Evolutionary conservation across 2,329 filamentous ascomycete species (phyloP).

Genomic region (Dendrostoma leiphaemia): DNA sequence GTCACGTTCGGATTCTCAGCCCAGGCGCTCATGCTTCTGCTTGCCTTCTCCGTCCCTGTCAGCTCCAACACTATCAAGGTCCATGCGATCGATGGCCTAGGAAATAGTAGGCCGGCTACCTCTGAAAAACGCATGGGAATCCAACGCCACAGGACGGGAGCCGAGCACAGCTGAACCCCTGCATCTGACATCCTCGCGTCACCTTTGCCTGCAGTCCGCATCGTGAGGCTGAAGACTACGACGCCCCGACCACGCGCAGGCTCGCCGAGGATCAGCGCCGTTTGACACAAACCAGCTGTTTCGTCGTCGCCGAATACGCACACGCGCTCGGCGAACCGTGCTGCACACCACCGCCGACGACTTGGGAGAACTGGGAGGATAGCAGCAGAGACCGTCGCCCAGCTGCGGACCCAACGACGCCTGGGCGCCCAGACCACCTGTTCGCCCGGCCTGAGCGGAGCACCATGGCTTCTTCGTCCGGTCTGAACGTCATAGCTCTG

Average conservation of each 20-base stretch:
- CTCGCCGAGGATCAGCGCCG: neutral
- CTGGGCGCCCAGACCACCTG: too few species aligned
- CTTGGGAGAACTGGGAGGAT: too few species aligned
- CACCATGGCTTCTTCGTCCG: conserved; percentile 22
- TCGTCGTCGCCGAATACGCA: neutral
- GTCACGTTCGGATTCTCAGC: neutral
- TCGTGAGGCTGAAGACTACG: neutral
- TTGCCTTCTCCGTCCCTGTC: neutral
- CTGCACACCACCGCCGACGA: neutral
- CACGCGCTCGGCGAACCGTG: too few species aligned
- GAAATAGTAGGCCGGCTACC: neutral
- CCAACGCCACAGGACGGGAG: too few species aligned
- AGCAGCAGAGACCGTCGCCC: too few species aligned
- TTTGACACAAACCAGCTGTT: neutral
- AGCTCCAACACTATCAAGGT: neutral
- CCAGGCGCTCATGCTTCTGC: neutral
- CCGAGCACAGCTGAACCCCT: neutral
- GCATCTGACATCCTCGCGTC: too few species aligned
- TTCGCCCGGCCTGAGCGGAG: neutral
- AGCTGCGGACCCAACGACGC: too few species aligned
- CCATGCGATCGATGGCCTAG: neutral
- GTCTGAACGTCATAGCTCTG: conserved; percentile 79
- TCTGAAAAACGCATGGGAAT: too few species aligned
- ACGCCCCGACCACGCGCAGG: neutral
- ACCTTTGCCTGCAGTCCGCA: neutral